Base-by-base conservation (phyloP, 805 yeast genomes). In the Wickerhamomyces subpelliculosus region DNA sequence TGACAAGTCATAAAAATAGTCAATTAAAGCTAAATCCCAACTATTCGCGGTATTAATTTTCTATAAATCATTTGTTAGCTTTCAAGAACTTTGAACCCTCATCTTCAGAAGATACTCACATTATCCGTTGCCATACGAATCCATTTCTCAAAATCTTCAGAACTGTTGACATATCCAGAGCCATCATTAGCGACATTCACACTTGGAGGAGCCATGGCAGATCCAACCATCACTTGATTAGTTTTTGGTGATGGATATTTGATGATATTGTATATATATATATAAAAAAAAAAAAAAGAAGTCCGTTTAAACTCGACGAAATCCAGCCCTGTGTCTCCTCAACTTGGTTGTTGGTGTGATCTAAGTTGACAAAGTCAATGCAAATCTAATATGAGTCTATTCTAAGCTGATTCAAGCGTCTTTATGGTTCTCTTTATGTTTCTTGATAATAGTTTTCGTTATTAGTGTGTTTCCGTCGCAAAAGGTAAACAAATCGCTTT, bases 1-100 rank as follows among this genome's bases (percentile, higher is more conserved):
- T 23, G 83, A 72, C 60, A 87, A 65, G 51, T 86, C 95, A 51
- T 88, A 85, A 56, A 88, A 89, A 59, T 88, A 88, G 58, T 89
- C 97, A 52, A 88, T 89, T 52, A 88, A 70, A 1, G 89, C 95
- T 52, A 87, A 78, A 50, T 84, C 81, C 96, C 96, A 88, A 51
- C 93, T 79, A 57, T 89, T 89, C 31, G 80, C 70, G 1, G 87
- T 72, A 42, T 84, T 88, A 62, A 88, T 86, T 57, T 84, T 87
- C 39, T 37, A 17, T 9, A 21, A 8, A 9, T 8, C 3, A 12
- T 25, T 31, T 22, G 22, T 19, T 17, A 6, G 13, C 34, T 17
- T 26, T 7, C 20, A 31, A 17, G 8, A 22, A 21, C 17, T 8
- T 22, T 16, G 12, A 12, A 25, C 4, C n/a, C 4, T 25, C 11